These are phyloP conservation scores for Pisolithus thermaeus DNA, from an alignment of 1,284 basidiomycete genomes.

Conservation along the genomic window DNA sequence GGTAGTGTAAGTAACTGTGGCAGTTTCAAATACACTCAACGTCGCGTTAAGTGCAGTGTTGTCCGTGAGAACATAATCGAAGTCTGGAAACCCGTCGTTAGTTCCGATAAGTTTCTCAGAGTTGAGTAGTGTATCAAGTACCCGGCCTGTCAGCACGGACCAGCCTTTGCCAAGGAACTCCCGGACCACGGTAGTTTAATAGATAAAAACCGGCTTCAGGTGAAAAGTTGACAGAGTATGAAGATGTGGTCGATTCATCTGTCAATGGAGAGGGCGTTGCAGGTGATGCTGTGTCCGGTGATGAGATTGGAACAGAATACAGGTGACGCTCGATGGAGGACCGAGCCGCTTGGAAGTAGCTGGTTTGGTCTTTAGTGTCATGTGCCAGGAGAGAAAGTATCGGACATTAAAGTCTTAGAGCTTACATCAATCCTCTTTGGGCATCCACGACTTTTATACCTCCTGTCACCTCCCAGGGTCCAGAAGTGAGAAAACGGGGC, in stretches of 20 bases:
- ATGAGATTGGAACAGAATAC: constrained; percentile 69
- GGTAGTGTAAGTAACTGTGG: constrained; percentile 64
- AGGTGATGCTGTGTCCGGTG: constrained; percentile 20
- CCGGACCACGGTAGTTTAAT: constrained; percentile 76
- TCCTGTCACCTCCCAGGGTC: constrained; percentile 85
- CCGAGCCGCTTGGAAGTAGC: constrained; percentile 86
- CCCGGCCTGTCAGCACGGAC: constrained; percentile 57
- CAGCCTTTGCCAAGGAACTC: constrained; percentile 83
- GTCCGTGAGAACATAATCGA: constrained; percentile 61
- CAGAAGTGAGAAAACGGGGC: constrained; percentile 80
- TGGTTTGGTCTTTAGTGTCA: constrained; percentile 30
- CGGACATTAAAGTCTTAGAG: constrained; percentile 22
- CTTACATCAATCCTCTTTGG: constrained; percentile 67
- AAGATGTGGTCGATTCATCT: constrained; percentile 55
- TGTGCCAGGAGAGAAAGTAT: constrained; percentile 7
- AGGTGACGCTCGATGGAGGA: constrained; percentile 83
- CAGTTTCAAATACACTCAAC: constrained; percentile 64
- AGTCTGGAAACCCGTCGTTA: constrained; percentile 33
- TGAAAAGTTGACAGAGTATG: constrained; percentile 71
- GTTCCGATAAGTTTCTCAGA: background rate
- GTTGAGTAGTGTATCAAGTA: constrained; percentile 28
- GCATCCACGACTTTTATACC: constrained; percentile 71
- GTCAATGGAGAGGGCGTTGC: constrained; percentile 57
- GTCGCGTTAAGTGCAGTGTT: constrained; percentile 74
- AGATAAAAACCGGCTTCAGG: constrained; percentile 83